These are phyloP conservation scores for Candida nanaspora DNA, from an alignment of 805 yeast species.

Conservation along the genomic window DNA sequence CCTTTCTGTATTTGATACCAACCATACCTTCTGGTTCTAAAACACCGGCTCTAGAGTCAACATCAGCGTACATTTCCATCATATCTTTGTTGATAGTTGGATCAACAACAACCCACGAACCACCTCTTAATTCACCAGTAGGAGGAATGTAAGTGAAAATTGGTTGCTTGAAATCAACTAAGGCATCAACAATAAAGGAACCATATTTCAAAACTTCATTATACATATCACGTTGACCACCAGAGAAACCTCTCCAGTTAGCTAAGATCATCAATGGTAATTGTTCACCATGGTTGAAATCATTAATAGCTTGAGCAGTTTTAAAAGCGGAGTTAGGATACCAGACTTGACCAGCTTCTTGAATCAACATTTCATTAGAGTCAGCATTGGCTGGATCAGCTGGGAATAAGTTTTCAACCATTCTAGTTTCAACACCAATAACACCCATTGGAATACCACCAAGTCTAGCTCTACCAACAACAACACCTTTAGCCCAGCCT, in stretches of 20 bases:
- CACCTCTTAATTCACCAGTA: conserved; percentile 97
- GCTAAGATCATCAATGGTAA: conserved; percentile 96
- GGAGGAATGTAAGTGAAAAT: conserved; percentile 97
- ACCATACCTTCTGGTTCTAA: conserved; percentile 99
- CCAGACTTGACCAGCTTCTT: conserved; percentile 99
- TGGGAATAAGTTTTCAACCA: conserved; percentile 83
- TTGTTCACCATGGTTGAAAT: conserved; percentile 97
- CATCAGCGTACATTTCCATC: conserved; percentile 99
- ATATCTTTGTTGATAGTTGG: conserved; percentile 93
- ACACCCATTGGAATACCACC: conserved; percentile 99
- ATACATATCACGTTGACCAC: conserved; percentile 99
- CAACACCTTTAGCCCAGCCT: conserved; percentile 99
- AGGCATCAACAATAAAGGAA: conserved; percentile 93
- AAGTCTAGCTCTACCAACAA: conserved; percentile 96
- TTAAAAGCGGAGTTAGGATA: conserved; percentile 98
- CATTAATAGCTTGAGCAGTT: conserved; percentile 97
- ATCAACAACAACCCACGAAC: conserved; percentile 99
- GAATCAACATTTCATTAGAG: conserved; percentile 78
- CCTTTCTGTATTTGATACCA: conserved; percentile 95
- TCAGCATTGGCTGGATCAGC: conserved; percentile 99
- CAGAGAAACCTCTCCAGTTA: conserved; percentile 99
- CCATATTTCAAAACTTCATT: conserved; percentile 97
- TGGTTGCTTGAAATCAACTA: conserved; percentile 94
- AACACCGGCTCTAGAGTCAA: conserved; percentile 94
- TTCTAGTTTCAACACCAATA: conserved; percentile 89